Evolutionary conservation across 2,329 filamentous ascomycete species (phyloP).

Genomic region (Annulohypoxylon truncatum): DNA sequence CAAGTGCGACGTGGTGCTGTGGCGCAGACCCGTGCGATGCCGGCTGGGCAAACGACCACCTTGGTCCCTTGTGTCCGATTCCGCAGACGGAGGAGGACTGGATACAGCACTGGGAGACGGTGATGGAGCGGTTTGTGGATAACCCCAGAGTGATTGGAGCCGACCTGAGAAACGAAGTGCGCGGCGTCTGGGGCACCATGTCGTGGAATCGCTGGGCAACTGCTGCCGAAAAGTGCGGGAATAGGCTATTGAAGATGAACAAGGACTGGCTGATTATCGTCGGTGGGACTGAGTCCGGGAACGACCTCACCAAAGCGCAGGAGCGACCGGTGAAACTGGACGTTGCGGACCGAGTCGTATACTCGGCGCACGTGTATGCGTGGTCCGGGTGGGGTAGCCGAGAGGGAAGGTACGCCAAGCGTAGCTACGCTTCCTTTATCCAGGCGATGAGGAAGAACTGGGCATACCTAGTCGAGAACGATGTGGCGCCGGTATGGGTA

Average conservation of each 20-base stretch:
- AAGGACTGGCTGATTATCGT: constrained; percentile 74
- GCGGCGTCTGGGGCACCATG: constrained; percentile 76
- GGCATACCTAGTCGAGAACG: constrained; percentile 69
- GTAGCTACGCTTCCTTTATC: constrained; percentile 71
- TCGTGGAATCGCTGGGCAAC: constrained; percentile 72
- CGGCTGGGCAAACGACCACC: constrained; percentile 73
- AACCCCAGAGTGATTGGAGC: constrained; percentile 73
- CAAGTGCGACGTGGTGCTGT: constrained; percentile 75
- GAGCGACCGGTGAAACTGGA: constrained; percentile 68
- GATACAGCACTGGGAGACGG: constrained; percentile 73
- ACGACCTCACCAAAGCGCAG: constrained; percentile 69
- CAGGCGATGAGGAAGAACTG: constrained; percentile 73
- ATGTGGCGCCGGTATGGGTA: constrained; percentile 73
- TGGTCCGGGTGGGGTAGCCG: constrained; percentile 77
- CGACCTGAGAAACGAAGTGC: constrained; percentile 76
- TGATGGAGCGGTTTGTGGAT: constrained; percentile 69
- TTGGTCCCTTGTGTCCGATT: constrained; percentile 69
- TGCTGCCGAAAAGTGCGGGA: constrained; percentile 72
- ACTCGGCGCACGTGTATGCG: constrained; percentile 75
- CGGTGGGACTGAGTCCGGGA: constrained; percentile 74
- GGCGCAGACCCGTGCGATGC: constrained; percentile 75
- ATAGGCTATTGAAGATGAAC: constrained; percentile 69
- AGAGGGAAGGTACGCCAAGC: constrained; percentile 69
- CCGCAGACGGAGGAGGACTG: constrained; percentile 73
- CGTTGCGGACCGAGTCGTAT: constrained; percentile 68